Base-by-base conservation (phyloP, 2,329 filamentous ascomycete species). In the Cladorrhinum sp. region DNA sequence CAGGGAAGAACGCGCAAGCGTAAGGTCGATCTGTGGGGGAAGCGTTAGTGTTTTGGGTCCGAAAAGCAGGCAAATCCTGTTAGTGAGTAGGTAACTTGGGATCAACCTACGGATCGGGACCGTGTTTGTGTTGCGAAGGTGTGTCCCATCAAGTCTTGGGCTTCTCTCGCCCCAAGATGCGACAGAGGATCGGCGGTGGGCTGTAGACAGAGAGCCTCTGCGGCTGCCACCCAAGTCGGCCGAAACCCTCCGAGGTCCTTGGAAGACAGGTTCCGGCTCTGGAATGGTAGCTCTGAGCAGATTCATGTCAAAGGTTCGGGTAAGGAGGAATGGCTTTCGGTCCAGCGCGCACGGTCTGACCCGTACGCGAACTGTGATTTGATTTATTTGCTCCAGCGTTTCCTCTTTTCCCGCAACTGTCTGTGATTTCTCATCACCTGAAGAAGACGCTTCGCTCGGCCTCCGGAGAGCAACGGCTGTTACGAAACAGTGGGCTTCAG, bases 301-400 rank as follows among this genome's bases (percentile, higher is more conserved):
- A 24, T 78, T 73, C 13, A 84, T 70, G 61, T 84, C 75, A 61
- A 86, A 82, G 18, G 75, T 77, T 27, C 81, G 76, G 64, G 78
- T 75, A 18, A 86, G 73, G 0, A 79, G 65, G 63, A 84, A 78
- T 1, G 81, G 74, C 52, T 76, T 75, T 18, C 76, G 72, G 1
- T 77, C 75, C 3, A 73, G 69, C 18, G 70, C 67, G 36, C 71
- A 72, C 16, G 81, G 79, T 5, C 75, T 65, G 8, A 84, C 74
- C 13, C 76, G 72, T 2, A 78, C 79, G 16, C 78, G 75, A 52
- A 83, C 75, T 2, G 70, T 74, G 12, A 78, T 66, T 10, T 67
- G 67, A 25, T 57, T 57, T 9, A 10, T 32, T 20, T 48, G 50
- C 13, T 51, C 24, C n/a, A 48, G 24, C 10, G 54, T 57, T 24